Evolutionary conservation across 495 filamentous ascomycete genomes (phyloP), one percentile per base, ranked within the genome.

Genomic region (Aspergillus nanangensis): DNA sequence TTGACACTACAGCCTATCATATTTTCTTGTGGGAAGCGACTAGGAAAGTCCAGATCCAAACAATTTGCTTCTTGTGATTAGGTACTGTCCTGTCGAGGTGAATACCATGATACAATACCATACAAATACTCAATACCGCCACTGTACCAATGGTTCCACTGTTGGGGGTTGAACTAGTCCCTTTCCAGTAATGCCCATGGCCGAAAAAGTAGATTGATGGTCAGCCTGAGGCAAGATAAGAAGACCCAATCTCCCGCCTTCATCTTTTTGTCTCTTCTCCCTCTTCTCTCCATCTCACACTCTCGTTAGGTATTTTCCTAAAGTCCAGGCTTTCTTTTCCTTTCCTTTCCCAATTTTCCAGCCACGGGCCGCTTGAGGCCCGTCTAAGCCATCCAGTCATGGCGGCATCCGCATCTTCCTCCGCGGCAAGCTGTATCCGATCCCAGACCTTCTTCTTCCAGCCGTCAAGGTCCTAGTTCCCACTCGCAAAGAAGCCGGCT

Each of bases 341-440:
- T 27, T 37, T 45, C 20, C 13, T 8, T 19, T 38, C 14, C 24
- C 33, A 22, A 11, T 10, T 37, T 8, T 17, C 32, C 31, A 15
- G n/a, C 10, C 33, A 29, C 27, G 43, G 43, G 27, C 43, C 34
- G 21, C 18, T 10, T 20, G 8, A 45, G 43, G 43, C 43, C 43
- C 43, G 43, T 37, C 33, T 23, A 33, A 18, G 43, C 23, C 15
- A 45, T 45, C 33, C 43, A 45, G 24, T 20, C 43, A 45, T 45
- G 43, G 7, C 43, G 20, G 33, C 43, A 15, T 13, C 43, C 22
- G 43, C 22, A 19, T 29, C 43, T 37, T 29, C 32, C 20, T 5
- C 34, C 43, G 43, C 34, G 15, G 33, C 43, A 36, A 22, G 20
- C 33, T 10, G 3, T n/a, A 25, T 18, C 20, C 17, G 23, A 14